A percentile compares a stretch with the other conserved stretches of the same genome.
Evolutionary conservation across 495 filamentous ascomycete species (phyloP).

Genomic region (Aspergillus diversus): DNA sequence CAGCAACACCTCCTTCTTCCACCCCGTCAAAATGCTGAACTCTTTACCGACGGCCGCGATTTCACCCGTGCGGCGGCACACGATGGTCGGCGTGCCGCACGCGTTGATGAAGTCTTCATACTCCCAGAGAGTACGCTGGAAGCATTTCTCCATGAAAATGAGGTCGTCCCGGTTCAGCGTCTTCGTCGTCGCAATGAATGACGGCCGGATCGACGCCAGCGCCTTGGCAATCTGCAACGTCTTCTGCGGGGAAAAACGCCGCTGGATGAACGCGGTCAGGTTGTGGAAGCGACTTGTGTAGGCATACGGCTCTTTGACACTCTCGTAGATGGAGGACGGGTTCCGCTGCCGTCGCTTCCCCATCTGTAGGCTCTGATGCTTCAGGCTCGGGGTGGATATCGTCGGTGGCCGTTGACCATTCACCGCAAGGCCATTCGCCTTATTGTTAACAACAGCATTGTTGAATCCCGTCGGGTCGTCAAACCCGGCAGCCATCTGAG

Average conservation of each 20-base stretch:
- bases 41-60: constrained; percentile 92
- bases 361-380: constrained; percentile 55
- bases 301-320: constrained; percentile 84
- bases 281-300: constrained; percentile 91
- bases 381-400: constrained; percentile 47
- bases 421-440: constrained; percentile 39
- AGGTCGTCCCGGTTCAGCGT: constrained; percentile 84
- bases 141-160: constrained; percentile 96
- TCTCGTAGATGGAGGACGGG: constrained; percentile 83
- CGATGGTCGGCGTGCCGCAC: constrained; percentile 85
- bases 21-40: constrained; percentile 90
- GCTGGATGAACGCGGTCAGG: constrained; percentile 78
- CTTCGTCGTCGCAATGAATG: constrained; percentile 86
- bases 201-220: constrained; percentile 85
- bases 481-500: constrained; percentile 47
- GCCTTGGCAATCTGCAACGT: constrained; percentile 81
- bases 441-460: constrained; percentile 23
- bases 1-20: constrained; percentile 87
- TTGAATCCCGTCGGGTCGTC: constrained; percentile 39
- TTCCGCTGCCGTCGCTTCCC: constrained; percentile 60
- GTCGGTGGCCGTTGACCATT: constrained; percentile 33
- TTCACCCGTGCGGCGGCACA: constrained; percentile 90
- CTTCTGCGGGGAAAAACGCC: constrained; percentile 70
- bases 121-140: constrained; percentile 89
- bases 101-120: constrained; percentile 90